Base-by-base conservation (phyloP, 352 stramenopile species). In the Globisporangium parvum region DNA sequence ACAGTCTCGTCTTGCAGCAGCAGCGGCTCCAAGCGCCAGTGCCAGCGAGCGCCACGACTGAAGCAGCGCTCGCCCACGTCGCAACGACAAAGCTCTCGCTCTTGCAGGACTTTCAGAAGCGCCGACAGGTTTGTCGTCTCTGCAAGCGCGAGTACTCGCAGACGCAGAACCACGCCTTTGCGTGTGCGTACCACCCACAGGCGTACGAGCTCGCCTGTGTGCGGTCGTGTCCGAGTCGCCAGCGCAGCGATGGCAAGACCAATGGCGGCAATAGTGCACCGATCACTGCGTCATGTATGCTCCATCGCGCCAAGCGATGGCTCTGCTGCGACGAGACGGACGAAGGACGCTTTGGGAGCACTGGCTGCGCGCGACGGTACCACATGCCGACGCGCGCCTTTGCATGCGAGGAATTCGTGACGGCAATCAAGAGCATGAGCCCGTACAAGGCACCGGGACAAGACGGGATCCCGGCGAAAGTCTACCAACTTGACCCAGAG, bases 241-340 rank as follows among this genome's bases (percentile, higher is more conserved):
- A 55, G 18, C 11, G 18, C 18, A 26, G 17, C 9, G 23, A 18
- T 26, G n/a, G 41, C 20, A 53, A 41, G 3, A 59, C 42, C n/a
- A 44, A 21, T 0, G 20, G 11, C 1, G 42, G 17, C 14, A 35
- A 20, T 0, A 31, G 20, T 0, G 53, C 46, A 1, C 57, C 70
- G 0, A 49, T 76, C 2, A 40, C 66, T 3, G 59, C 60, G 2
- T 66, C 51, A 12, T 92, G 82, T 48, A 91, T 91, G 78, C 66
- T 91, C 57, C 82, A 92, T 37, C 80, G 82, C 10, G 67, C 77
- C 0, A 79, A 73, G 40, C 67, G 82, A 6, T 92, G 82, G 82
- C 61, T 90, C 0, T 92, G 82, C 39, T 92, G 80, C 49, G 80
- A 92, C 46, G 62, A 80, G 44, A 92, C 77, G 0, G 70, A 88